phyloP scores from a whole-genome alignment of 495 filamentous ascomycete species.

The Apiosordaria backusii region DNA sequence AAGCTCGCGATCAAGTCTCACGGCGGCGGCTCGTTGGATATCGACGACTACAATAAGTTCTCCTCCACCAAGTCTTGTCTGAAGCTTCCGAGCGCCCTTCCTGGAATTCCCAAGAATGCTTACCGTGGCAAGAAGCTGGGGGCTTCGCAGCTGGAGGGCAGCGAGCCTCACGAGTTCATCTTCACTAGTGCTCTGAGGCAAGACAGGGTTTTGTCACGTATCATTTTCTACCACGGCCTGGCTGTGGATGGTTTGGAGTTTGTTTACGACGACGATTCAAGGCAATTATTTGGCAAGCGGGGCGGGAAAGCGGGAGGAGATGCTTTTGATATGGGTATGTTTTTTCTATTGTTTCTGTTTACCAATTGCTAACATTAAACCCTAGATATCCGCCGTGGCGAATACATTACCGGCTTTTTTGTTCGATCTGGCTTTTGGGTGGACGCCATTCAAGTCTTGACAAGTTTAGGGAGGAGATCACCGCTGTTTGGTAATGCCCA shows the following conservation, averaged over 20 bases:
- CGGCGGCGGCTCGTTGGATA: constrained; percentile 64
- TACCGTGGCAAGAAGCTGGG: constrained; percentile 79
- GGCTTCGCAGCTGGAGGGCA: constrained; percentile 65
- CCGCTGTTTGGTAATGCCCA: constrained; percentile 76
- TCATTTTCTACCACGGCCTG: constrained; percentile 74
- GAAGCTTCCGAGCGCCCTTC: constrained; percentile 52
- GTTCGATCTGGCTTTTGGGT: constrained; percentile 80
- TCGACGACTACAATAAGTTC: constrained; percentile 67
- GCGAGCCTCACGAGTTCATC: constrained; percentile 67
- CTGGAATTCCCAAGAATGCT: constrained; percentile 61
- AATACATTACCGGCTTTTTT: constrained; percentile 84
- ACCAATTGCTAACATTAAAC: neutral
- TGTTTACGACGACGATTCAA: constrained; percentile 81
- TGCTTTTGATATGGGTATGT: constrained; percentile 71
- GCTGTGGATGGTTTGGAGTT: constrained; percentile 89
- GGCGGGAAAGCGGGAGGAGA: constrained; percentile 72
- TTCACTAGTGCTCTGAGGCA: constrained; percentile 65
- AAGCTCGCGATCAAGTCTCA: constrained; percentile 70
- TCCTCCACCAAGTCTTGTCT: constrained; percentile 67
- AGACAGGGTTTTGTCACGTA: constrained; percentile 68
- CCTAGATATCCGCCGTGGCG: constrained; percentile 75
- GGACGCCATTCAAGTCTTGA: constrained; percentile 87
- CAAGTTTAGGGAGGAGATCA: constrained; percentile 80
- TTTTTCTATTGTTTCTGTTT: neutral
- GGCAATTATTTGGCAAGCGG: constrained; percentile 84